Evolutionary conservation across 192 early-diverging fungal species (phyloP).

Genomic region (Dimargaris cristalligena): DNA sequence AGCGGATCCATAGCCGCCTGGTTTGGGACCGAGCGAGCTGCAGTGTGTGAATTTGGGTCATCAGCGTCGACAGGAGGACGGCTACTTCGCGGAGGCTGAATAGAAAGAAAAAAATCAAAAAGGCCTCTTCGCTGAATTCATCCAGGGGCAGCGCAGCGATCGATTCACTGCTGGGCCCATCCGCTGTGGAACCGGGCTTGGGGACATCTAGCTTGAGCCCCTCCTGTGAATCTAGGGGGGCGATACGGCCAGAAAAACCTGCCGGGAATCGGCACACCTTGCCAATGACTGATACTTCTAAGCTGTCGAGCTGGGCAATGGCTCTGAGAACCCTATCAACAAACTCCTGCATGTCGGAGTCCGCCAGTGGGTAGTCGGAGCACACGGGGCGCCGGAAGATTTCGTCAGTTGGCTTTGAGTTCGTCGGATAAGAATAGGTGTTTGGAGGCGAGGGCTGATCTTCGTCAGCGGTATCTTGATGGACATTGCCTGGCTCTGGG

Average conservation of each 20-base stretch:
- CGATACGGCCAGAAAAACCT: not conserved
- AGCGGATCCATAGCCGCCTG: not conserved
- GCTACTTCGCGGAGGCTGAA: constrained; percentile 1
- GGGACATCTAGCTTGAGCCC: too few species aligned
- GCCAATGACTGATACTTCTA: not conserved
- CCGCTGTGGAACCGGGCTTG: too few species aligned
- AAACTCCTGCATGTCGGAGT: not conserved
- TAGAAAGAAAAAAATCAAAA: constrained; percentile 1
- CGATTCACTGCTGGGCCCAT: not conserved
- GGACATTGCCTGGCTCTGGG: too few species aligned
- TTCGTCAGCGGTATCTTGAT: too few species aligned
- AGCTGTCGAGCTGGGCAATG: not conserved
- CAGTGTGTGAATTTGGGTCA: not conserved
- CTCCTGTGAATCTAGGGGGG: too few species aligned
- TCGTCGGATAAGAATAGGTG: too few species aligned
- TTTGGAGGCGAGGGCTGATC: too few species aligned
- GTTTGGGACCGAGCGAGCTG: not conserved
- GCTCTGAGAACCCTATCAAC: not conserved
- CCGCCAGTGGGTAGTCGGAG: not conserved
- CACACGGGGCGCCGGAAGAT: not conserved
- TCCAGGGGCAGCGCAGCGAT: not conserved
- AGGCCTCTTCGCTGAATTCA: not conserved
- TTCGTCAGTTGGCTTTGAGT: too few species aligned
- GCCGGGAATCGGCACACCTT: not conserved
- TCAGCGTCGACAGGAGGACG: not conserved